Base-by-base conservation (phyloP, 2,329 filamentous ascomycete genomes). In the Fusarium longipes region DNA sequence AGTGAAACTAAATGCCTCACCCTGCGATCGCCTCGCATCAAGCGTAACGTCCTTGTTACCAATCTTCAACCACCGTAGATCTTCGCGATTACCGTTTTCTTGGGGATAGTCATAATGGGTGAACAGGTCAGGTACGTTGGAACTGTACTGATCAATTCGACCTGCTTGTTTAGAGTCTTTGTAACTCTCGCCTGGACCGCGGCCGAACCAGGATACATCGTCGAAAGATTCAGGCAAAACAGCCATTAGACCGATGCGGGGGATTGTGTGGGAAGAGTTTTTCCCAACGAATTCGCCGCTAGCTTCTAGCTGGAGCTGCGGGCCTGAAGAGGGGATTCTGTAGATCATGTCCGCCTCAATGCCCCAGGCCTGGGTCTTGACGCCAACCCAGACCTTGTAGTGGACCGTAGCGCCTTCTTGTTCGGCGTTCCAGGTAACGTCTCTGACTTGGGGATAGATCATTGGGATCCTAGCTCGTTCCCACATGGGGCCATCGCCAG, bases 51-150 rank as follows among this genome's bases (percentile, higher is more conserved):
- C 30, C 10, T 63, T 62, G 7, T 53, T 54, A 0, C 51, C 38
- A 12, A 63, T 67, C n/a, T 40, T 56, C 2, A 67, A 2, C 63
- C 57, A 67, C 0, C 63, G 57, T 8, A 67, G 5, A 0, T 67
- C 63, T 5, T 57, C 63, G 0, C 63, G 25, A 3, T 67, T 67
- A 1, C 63, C 63, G 0, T 67, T 67, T 6, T 67, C 63, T 35
- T 67, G 63, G 1, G 63, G 63, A 1, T 63, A 67, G 0, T 67
- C 63, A 14, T 67, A 67, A 27, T 67, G 42, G 0, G 63, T 67
- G 3, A 63, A 67, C 0, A 67, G n/a, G 0, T 63, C 39, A 0
- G 57, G 30, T 0, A 67, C 43, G 0, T 17, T 54, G 4, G 63
- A 52, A 3, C 11, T 63, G 7, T 63, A 67, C 24, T 54, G 33